Percentiles rank a stretch among this genome's conserved stretches.
These are phyloP conservation scores for Pyropia haitanensis DNA, from an alignment of 23 red algal genomes.

Conservation along the genomic window DNA sequence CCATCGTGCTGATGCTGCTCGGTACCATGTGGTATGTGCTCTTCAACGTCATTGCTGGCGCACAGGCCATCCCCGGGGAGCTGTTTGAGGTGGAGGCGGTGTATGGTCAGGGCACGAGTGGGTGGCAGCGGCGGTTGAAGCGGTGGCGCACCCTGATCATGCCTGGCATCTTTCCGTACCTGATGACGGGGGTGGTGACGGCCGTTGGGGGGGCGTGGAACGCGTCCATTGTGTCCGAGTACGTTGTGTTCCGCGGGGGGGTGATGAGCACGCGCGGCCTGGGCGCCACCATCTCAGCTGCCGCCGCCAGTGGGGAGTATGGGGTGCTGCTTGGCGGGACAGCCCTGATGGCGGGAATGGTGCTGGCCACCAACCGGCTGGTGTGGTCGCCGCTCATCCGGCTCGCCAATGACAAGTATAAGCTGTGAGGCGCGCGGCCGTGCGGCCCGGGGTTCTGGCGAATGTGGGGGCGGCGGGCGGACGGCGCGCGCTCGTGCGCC, in stretches of 20 bases:
- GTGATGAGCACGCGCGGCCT: constrained; percentile 78
- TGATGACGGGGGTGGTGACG: constrained; percentile 90
- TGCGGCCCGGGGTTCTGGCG: background rate
- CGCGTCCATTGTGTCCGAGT: constrained; percentile 94
- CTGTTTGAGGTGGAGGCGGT: constrained; percentile 89
- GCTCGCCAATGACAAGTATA: constrained; percentile 69
- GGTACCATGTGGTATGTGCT: constrained; percentile 99
- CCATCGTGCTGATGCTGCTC: constrained; percentile 93
- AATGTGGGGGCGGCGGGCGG: too few species aligned
- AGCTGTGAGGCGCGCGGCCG: constrained; percentile 7
- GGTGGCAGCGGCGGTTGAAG: constrained; percentile 1
- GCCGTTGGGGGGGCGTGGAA: constrained; percentile 99
- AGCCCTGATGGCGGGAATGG: constrained; percentile 82
- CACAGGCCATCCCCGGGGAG: constrained; percentile 86
- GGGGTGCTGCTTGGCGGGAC: constrained; percentile 81
- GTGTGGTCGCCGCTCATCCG: constrained; percentile 86
- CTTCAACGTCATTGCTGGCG: constrained; percentile 97
- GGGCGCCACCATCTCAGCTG: constrained; percentile 84
- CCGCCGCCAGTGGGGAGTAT: constrained; percentile 79
- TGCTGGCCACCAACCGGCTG: constrained; percentile 88
- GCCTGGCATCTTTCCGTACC: constrained; percentile 98
- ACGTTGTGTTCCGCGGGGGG: constrained; percentile 90
- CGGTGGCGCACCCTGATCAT: constrained; percentile 85
- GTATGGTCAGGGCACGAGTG: constrained; percentile 37
- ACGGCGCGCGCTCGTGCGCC: too few species aligned